Conservation (phyloP, 495 filamentous ascomycete genomes). For the Xylaria telfairii region DNA sequence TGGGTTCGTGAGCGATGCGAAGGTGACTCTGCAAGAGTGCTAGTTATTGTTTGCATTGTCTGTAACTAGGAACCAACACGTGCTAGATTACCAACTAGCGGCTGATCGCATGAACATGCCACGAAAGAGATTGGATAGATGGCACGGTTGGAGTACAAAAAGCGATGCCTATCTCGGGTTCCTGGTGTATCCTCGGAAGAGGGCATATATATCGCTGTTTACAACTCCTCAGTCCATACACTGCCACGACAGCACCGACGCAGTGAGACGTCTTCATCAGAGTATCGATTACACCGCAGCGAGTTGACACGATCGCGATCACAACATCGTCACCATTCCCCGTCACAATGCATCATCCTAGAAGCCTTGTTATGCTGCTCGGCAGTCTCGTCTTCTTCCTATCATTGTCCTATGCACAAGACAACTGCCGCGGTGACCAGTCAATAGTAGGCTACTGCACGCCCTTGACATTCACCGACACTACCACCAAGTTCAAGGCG, state of each 20-base stretch:
- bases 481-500: conserved; percentile 8
- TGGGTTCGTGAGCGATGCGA: conserved; percentile 4
- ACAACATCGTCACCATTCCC: not conserved
- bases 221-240: not conserved
- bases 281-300: not conserved
- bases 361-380: conserved; percentile 16
- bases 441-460: conserved; percentile 31
- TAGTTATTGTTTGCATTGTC: not conserved
- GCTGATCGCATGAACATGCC: not conserved
- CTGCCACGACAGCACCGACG: not conserved
- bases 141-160: conserved; percentile 6
- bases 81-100: not conserved
- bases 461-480: conserved; percentile 31
- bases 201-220: not conserved
- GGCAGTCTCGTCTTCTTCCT: conserved; percentile 19
- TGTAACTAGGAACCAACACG: not conserved
- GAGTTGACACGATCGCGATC: not conserved
- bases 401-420: not conserved
- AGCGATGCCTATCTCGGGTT: not conserved
- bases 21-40: not conserved
- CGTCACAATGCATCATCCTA: not conserved
- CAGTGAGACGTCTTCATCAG: not conserved
- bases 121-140: not conserved
- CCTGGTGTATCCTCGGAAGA: not conserved
- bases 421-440: conserved; percentile 30